These are phyloP conservation scores for Ceratocystiopsis sp. DNA, from an alignment of 2,329 filamentous ascomycete species.

Conservation along the genomic window DNA sequence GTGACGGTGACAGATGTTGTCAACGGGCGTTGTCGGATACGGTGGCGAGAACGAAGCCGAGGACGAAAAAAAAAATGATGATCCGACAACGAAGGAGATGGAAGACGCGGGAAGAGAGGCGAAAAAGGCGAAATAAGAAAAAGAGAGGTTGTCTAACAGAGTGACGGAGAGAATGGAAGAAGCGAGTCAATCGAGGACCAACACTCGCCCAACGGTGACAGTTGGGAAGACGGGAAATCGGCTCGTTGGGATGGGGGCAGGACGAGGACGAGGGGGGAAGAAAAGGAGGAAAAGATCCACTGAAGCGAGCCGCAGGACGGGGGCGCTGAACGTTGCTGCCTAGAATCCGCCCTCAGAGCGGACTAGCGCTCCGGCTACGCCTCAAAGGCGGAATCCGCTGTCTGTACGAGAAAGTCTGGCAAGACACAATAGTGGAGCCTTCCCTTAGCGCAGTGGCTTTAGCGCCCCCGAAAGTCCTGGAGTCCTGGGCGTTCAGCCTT, in stretches of 20 bases:
- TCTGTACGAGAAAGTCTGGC: too few species aligned
- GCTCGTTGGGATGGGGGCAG: too few species aligned
- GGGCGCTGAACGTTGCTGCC: conserved; percentile 10
- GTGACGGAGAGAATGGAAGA: background rate
- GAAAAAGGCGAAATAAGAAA: background rate
- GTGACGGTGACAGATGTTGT: too few species aligned
- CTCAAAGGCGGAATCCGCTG: conserved; percentile 7
- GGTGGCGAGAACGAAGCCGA: too few species aligned
- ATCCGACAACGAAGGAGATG: too few species aligned
- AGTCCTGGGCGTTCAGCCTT: background rate
- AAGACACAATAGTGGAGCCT: conserved; percentile 1
- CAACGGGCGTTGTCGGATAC: too few species aligned
- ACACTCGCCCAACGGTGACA: too few species aligned
- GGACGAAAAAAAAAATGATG: too few species aligned
- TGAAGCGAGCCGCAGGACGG: conserved; percentile 3
- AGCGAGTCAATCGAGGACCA: too few species aligned
- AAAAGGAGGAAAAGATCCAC: background rate
- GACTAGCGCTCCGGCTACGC: conserved; percentile 11
- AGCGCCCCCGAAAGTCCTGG: background rate
- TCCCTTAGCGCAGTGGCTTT: too few species aligned
- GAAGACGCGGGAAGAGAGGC: background rate
- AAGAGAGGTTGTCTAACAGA: background rate
- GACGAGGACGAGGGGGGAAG: background rate
- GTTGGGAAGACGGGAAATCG: too few species aligned
- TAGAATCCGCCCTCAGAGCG: conserved; percentile 7